Evolutionary conservation across 148 eudicot species (phyloP), one percentile per base, ranked within the genome.

Genomic region (Euryodendron excelsum): DNA sequence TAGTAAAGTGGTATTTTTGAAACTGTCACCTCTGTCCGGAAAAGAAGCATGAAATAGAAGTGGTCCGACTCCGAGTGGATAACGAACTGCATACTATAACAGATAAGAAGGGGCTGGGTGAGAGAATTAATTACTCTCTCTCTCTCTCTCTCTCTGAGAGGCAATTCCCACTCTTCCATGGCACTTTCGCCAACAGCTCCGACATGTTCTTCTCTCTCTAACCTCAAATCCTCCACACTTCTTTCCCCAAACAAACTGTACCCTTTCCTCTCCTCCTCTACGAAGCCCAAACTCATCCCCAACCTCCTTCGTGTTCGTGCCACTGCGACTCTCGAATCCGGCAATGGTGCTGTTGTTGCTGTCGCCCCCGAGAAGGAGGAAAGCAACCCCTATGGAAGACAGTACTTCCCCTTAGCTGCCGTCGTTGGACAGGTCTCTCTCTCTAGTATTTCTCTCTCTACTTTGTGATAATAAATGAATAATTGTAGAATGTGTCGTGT

Each of bases 401-500:
- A 90, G 66, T 93, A 82, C 81, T 95, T 95, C 79, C 99, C 99
- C 14, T 85, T 95, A 75, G 99, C 99, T 48, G 97, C 97, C 31
- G 94, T 95, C 36, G 88, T 95, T 79, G 99, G 99, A 74, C 99
- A 95, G 97, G 99, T 93, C 10, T 34, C 44, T 68, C 69, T 25
- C 33, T 45, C 59, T 73, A 33, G 3, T 15, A 3, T 21, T 3
- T 63, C 45, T 76, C 60, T 64, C 44, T 47, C 5, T 11, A 31
- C 52, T 36, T 50, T 64, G 50, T 47, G 34, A 20, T 31, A 11
- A 10, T 28, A 63, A n/a, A n/a, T n/a, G n/a, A n/a, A n/a, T 18
- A 48, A 21, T 33, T 52, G 45, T 47, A 39, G 71, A 72, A 50
- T 72, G 37, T 56, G 41, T 50, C 10, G 53, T 39, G 23, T 39